Conservation (phyloP, 116 monocot genomes). For the Phalaenopsis hybrid region DNA sequence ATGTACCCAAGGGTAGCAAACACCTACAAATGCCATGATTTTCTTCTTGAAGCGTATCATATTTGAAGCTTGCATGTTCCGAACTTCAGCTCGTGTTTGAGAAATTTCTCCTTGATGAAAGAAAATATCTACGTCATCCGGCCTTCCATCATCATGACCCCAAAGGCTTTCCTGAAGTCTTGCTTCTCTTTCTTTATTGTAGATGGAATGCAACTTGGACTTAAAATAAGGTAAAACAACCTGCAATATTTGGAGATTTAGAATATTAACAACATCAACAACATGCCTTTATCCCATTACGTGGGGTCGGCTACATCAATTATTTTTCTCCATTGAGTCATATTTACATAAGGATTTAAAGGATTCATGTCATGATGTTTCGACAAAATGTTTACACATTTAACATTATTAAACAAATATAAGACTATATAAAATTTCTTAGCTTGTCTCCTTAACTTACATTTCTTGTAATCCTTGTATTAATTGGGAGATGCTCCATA, state of each 20-base stretch:
- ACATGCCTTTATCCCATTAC: too few species aligned
- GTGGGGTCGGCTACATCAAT: too few species aligned
- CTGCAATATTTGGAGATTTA: conserved; percentile 29
- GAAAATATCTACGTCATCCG: conserved; percentile 35
- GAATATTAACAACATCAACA: neutral
- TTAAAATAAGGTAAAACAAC: conserved; percentile 84
- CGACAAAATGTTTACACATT: too few species aligned
- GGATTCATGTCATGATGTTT: too few species aligned
- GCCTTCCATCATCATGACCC: conserved; percentile 43
- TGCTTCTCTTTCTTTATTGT: conserved; percentile 84
- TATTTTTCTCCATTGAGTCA: too few species aligned
- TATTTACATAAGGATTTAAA: too few species aligned
- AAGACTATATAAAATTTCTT: neutral
- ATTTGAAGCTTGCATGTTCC: conserved; percentile 34
- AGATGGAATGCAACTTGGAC: conserved; percentile 79
- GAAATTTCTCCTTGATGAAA: conserved; percentile 39
- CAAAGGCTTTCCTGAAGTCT: conserved; percentile 89
- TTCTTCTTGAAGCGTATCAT: conserved; percentile 42
- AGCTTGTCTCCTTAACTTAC: too few species aligned
- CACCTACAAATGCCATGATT: conserved; percentile 44
- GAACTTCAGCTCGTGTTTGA: conserved; percentile 18
- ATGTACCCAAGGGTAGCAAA: conserved; percentile 95
- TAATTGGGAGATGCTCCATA: too few species aligned
- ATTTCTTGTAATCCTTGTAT: too few species aligned
- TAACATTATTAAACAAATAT: neutral